Evolutionary conservation across 495 filamentous ascomycete species (phyloP).

Genomic region (Chaetomium tenue): DNA sequence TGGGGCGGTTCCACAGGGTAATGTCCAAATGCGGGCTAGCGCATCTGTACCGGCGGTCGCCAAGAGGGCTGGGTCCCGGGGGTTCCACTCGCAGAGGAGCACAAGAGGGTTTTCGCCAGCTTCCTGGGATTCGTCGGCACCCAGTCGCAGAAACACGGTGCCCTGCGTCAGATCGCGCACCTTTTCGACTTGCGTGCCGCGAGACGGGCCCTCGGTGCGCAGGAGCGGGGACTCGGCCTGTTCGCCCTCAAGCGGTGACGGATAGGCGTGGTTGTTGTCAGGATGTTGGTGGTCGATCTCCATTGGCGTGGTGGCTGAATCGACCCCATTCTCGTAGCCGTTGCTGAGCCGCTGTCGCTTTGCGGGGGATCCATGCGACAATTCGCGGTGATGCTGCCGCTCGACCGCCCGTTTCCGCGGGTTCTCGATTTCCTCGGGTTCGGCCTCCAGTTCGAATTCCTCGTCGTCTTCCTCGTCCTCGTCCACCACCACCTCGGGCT

Average conservation of each 20-base stretch:
- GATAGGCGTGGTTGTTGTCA: slow-evolving; percentile 56
- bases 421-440: slow-evolving; percentile 46
- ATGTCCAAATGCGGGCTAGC: slow-evolving; percentile 76
- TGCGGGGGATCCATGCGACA: slow-evolving; percentile 52
- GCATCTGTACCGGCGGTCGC: slow-evolving; percentile 71
- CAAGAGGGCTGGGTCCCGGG: slow-evolving; percentile 68
- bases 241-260: slow-evolving; percentile 55
- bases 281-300: slow-evolving; percentile 53
- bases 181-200: slow-evolving; percentile 71
- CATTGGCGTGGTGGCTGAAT: slow-evolving; percentile 59
- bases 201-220: slow-evolving; percentile 62
- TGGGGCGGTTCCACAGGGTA: slow-evolving; percentile 55
- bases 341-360: slow-evolving; percentile 58
- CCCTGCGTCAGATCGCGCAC: slow-evolving; percentile 59
- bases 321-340: slow-evolving; percentile 62
- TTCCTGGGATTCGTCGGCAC: slow-evolving; percentile 56
- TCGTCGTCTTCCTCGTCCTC: slow-evolving; percentile 37
- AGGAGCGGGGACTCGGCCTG: slow-evolving; percentile 55
- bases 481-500: slow-evolving; percentile 34
- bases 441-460: slow-evolving; percentile 32
- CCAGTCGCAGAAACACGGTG: slow-evolving; percentile 63
- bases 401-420: slow-evolving; percentile 52
- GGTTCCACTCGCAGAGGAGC: slow-evolving; percentile 74
- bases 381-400: slow-evolving; percentile 45
- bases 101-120: slow-evolving; percentile 54